Conservation (phyloP, 371 early-diverging fungal species). For the Dinochytrium kinnereticum region DNA sequence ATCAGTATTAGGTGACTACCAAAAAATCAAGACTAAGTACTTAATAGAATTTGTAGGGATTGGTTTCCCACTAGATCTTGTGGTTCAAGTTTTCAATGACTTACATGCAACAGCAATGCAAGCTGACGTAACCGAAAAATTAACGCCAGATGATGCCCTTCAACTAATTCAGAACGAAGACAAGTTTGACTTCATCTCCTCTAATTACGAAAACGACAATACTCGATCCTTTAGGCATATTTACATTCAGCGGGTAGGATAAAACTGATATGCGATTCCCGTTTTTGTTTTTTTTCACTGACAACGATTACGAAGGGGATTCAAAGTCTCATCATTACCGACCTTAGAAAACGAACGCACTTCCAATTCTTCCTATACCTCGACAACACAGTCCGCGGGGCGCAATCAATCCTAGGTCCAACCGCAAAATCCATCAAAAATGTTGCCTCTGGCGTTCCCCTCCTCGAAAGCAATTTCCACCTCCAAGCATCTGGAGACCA, state of each 20-base stretch:
- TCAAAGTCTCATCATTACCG: neutral
- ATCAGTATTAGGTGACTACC: neutral
- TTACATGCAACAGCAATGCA: too few relatives aligned
- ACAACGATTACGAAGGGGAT: neutral
- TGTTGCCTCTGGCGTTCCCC: neutral
- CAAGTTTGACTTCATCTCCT: neutral
- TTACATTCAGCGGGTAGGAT: neutral
- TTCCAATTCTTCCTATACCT: conserved; percentile 10
- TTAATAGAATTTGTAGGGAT: neutral
- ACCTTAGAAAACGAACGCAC: neutral
- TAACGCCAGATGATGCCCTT: too few relatives aligned
- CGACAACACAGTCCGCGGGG: neutral
- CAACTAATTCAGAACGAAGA: neutral
- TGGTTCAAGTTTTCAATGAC: neutral
- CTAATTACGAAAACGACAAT: neutral
- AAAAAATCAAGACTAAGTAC: neutral
- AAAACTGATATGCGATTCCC: neutral
- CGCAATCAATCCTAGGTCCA: neutral
- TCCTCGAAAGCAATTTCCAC: neutral
- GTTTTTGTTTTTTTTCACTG: neutral
- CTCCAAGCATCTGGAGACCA: neutral
- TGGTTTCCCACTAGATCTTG: neutral
- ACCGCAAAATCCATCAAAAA: neutral
- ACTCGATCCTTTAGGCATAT: neutral
- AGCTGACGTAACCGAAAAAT: too few relatives aligned